phyloP scores from a whole-genome alignment of 306 rosid genomes.

The Quercus alba region DNA sequence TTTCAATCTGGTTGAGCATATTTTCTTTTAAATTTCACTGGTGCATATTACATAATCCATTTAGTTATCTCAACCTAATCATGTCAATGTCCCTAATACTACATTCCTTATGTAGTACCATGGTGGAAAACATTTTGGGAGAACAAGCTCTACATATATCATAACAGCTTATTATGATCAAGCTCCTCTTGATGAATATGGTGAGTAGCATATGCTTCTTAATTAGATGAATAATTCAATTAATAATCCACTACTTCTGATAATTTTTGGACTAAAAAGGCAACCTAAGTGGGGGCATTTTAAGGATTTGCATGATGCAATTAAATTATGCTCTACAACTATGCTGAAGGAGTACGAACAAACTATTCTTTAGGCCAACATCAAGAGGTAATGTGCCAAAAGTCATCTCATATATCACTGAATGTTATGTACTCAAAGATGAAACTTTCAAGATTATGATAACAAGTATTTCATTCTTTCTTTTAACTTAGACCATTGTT shows the following conservation, averaged over 20 bases:
- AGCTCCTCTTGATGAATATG: too few relatives aligned
- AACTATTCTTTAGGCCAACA: conserved; percentile 56
- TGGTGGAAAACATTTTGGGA: too few relatives aligned
- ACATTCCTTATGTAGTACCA: too few relatives aligned
- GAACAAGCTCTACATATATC: too few relatives aligned
- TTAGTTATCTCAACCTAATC: too few relatives aligned
- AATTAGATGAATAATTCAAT: neutral
- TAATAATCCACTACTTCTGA: neutral
- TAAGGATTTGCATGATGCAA: conserved; percentile 54
- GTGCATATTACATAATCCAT: too few relatives aligned
- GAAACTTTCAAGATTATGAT: neutral
- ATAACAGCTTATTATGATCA: too few relatives aligned
- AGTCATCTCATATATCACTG: neutral
- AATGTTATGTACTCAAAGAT: neutral
- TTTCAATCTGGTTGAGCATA: too few relatives aligned
- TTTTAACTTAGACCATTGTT: conserved; percentile 41
- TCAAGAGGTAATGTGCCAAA: conserved; percentile 39
- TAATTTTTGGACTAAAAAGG: conserved; percentile 47
- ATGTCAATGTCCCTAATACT: too few relatives aligned
- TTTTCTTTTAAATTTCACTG: too few relatives aligned
- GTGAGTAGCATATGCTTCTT: neutral
- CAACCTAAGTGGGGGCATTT: conserved; percentile 82
- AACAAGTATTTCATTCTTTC: neutral
- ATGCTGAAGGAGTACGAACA: conserved; percentile 44
- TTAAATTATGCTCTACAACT: conserved; percentile 53